These are phyloP conservation scores for Solanum tarapatanum DNA, from an alignment of 257 asterid genomes.

Conservation along the genomic window DNA sequence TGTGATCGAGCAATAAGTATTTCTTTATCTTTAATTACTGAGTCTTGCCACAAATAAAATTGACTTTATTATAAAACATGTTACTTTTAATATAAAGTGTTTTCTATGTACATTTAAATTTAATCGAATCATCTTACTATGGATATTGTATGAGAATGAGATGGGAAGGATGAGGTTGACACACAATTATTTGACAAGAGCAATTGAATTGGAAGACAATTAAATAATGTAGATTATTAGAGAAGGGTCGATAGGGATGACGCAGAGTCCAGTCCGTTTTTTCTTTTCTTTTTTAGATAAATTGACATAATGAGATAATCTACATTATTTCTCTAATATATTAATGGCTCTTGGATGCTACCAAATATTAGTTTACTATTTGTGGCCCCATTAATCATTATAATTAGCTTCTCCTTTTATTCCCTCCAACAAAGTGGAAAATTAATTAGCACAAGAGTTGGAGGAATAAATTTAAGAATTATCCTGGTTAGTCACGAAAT, in stretches of 20 bases:
- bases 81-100: neutral
- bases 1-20: neutral
- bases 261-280: neutral
- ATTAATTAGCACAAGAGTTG: neutral
- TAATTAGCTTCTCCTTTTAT: neutral
- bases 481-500: no score
- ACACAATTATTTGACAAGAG: neutral
- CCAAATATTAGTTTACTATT: neutral
- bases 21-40: fast-evolving
- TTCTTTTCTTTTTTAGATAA: neutral
- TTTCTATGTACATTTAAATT: neutral
- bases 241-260: neutral
- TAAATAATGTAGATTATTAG: neutral
- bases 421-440: neutral
- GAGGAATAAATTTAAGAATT: no score
- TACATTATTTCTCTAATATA: neutral
- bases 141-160: no score
- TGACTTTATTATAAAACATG: neutral
- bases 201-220: neutral
- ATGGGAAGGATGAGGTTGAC: neutral
- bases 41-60: fast-evolving
- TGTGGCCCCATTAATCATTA: neutral
- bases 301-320: neutral
- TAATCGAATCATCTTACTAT: neutral
- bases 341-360: neutral